Evolutionary conservation across 257 asterid species (phyloP).

Genomic region (Jacaranda mimosifolia): DNA sequence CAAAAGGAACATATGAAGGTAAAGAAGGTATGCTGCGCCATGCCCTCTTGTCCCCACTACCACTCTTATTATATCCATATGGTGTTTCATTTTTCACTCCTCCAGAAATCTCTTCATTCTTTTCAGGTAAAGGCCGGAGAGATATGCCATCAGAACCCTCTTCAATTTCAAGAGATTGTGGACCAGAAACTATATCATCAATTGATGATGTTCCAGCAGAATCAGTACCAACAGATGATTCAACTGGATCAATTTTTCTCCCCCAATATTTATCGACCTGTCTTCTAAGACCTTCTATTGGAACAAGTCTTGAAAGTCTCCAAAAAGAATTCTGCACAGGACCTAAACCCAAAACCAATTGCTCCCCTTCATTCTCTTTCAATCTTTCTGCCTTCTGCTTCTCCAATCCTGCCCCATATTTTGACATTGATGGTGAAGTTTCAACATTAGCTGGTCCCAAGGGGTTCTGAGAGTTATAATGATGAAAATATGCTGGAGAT

Average conservation of each 20-base stretch:
- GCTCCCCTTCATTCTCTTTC: slow-evolving; percentile 82
- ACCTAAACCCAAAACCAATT: slow-evolving; percentile 95
- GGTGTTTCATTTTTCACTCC: slow-evolving; percentile 66
- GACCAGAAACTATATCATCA: slow-evolving; percentile 67
- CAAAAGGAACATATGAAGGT: slow-evolving; percentile 98
- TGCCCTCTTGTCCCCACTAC: slow-evolving; percentile 58
- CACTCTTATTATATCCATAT: slow-evolving; percentile 46
- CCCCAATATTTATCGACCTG: slow-evolving; percentile 65
- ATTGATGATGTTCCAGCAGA: slow-evolving; percentile 67
- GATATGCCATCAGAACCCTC: slow-evolving; percentile 97
- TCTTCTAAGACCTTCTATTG: slow-evolving; percentile 82
- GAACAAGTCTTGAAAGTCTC: slow-evolving; percentile 98
- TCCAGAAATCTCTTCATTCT: slow-evolving; percentile 58
- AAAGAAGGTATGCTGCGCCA: slow-evolving; percentile 89
- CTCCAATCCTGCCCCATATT: slow-evolving; percentile 53
- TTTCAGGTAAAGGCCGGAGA: slow-evolving; percentile 78
- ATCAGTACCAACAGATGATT: slow-evolving; percentile 54
- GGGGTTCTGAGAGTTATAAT: slow-evolving; percentile 68
- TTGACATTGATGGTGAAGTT: slow-evolving; percentile 54
- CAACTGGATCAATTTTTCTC: slow-evolving; percentile 58
- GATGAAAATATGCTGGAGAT: slow-evolving; percentile 99
- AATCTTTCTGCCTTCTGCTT: slow-evolving; percentile 62
- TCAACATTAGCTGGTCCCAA: slow-evolving; percentile 50
- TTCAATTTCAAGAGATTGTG: slow-evolving; percentile 96
- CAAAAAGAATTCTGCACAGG: slow-evolving; percentile 96